Conservation (phyloP, 1,284 basidiomycete genomes). For the Papiliotrema nemorosa region DNA sequence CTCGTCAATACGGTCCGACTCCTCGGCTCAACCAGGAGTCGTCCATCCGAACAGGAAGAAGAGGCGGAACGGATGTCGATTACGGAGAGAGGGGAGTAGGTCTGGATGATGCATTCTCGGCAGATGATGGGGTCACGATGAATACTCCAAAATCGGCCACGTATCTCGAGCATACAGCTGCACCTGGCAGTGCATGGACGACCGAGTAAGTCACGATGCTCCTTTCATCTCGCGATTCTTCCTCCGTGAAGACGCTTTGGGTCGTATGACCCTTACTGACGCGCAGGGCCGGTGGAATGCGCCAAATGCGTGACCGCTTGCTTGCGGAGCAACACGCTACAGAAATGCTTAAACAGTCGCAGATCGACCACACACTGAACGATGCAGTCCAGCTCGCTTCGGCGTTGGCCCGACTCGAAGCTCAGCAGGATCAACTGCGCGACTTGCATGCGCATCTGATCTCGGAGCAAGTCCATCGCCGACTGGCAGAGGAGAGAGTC, state of each 20-base stretch:
- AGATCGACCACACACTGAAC: slow-evolving; percentile 12
- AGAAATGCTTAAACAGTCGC: slow-evolving; percentile 6
- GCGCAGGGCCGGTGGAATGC: slow-evolving; percentile 33
- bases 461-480: slow-evolving; percentile 38
- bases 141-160: slow-evolving; percentile 14
- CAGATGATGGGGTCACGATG: slow-evolving; percentile 18
- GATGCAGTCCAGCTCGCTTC: slow-evolving; percentile 23
- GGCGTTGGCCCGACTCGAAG: slow-evolving; percentile 29
- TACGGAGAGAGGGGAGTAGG: slow-evolving; percentile 13
- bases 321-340: slow-evolving; percentile 12
- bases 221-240: not conserved
- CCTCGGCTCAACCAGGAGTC: not conserved
- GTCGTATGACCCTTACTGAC: no score
- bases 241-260: no score
- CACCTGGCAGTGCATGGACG: slow-evolving; percentile 22
- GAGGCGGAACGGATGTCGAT: slow-evolving; percentile 37
- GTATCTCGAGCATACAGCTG: slow-evolving; percentile 26
- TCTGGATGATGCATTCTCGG: not conserved
- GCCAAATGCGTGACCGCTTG: slow-evolving; percentile 33
- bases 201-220: no score
- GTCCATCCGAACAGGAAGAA: slow-evolving; percentile 8
- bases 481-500: slow-evolving; percentile 29
- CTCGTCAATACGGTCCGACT: not conserved
- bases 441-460: slow-evolving; percentile 43
- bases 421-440: slow-evolving; percentile 34